Conservation (phyloP, 108 stramenopile species). For the Cyclotella baltica region DNA sequence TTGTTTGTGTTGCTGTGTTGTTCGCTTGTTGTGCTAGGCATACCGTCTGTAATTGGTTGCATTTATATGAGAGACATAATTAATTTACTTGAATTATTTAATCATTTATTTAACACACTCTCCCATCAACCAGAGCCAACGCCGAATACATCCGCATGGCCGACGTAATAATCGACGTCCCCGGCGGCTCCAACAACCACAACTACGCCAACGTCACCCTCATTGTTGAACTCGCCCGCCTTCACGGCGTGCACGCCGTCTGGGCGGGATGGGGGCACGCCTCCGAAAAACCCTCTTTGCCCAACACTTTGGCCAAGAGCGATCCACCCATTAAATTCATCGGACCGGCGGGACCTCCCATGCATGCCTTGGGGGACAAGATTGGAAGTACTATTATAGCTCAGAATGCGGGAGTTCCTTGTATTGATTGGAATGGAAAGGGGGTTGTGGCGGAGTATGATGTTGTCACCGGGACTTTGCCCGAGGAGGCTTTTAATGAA, state of each 20-base stretch:
- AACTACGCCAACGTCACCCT: constrained; percentile 99
- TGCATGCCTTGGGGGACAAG: constrained; percentile 99
- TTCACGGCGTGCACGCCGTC: constrained; percentile 98
- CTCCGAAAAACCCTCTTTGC: constrained; percentile 95
- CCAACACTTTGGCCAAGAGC: constrained; percentile 85
- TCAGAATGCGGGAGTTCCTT: constrained; percentile 97
- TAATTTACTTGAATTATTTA: constrained; percentile 1
- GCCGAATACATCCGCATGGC: constrained; percentile 99
- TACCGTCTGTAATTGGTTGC: too few relatives aligned
- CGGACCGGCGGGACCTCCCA: constrained; percentile 97
- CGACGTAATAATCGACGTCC: constrained; percentile 99
- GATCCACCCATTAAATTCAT: constrained; percentile 95
- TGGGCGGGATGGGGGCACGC: constrained; percentile 99
- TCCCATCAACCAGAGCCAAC: constrained; percentile 85
- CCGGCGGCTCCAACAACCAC: constrained; percentile 99
- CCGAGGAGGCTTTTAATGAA: constrained; percentile 85
- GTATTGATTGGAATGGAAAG: constrained; percentile 97
- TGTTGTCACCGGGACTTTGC: constrained; percentile 74
- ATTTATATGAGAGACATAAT: constrained; percentile 4
- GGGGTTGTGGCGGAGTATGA: constrained; percentile 86
- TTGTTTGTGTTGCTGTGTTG: not conserved
- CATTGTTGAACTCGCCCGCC: constrained; percentile 98
- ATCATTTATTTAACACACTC: constrained; percentile 29
- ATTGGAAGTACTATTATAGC: constrained; percentile 99
- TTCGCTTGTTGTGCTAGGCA: too few relatives aligned